phyloP scores from a whole-genome alignment of 2,329 filamentous ascomycete species.

The Colletotrichum simmondsii region DNA sequence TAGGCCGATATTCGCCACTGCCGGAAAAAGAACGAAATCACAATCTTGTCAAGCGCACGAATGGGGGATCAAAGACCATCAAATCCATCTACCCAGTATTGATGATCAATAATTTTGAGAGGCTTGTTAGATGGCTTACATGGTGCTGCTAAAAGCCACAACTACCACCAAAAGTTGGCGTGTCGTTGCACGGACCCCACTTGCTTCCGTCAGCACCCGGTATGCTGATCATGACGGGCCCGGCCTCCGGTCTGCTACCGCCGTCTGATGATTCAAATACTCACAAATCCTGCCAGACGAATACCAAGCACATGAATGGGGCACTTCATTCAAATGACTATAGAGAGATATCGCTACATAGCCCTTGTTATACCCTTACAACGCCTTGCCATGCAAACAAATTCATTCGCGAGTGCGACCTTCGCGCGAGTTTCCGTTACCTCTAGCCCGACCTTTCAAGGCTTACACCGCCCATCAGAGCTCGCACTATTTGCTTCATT shows the following conservation, averaged over 20 bases:
- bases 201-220: neutral
- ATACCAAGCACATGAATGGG: constrained; percentile 5
- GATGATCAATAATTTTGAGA: neutral
- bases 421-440: neutral
- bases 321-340: constrained; percentile 9
- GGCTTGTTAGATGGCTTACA: neutral
- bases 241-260: neutral
- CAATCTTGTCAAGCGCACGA: neutral
- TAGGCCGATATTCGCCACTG: neutral
- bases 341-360: constrained; percentile 14
- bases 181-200: constrained; percentile 8
- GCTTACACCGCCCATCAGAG: constrained; percentile 1
- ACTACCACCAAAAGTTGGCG: neutral
- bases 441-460: neutral
- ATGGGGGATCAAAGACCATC: neutral
- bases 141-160: neutral
- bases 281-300: neutral
- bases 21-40: neutral
- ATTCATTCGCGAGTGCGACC: constrained; percentile 15
- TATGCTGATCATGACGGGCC: neutral
- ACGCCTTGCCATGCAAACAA: constrained; percentile 35
- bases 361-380: constrained; percentile 31
- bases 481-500: constrained; percentile 6
- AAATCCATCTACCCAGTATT: neutral
- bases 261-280: neutral